Evolutionary conservation across 768 basidiomycete species (phyloP).

Genomic region (Terana coerulea): DNA sequence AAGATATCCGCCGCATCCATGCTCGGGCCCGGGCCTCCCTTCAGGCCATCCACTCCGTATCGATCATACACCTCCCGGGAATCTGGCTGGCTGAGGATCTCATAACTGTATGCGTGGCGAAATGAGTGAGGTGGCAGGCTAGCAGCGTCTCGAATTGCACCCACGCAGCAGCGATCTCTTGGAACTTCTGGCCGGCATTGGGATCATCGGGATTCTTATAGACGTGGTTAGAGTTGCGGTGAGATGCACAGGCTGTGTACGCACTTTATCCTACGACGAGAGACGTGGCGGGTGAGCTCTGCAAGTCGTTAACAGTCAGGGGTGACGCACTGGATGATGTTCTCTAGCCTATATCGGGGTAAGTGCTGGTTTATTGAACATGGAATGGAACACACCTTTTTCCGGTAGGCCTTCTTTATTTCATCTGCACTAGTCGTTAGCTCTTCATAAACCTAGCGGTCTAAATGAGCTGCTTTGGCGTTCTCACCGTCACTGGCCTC

Average conservation of each 20-base stretch:
- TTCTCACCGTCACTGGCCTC: conserved; percentile 66
- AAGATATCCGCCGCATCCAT: conserved; percentile 70
- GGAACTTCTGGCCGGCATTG: conserved; percentile 76
- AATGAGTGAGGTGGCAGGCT: conserved; percentile 1
- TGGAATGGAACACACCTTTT: conserved; percentile 56
- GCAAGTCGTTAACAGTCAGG: background rate
- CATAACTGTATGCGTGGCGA: conserved; percentile 58
- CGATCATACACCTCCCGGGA: conserved; percentile 69
- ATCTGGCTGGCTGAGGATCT: conserved; percentile 71
- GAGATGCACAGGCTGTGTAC: background rate
- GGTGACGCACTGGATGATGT: conserved; percentile 72
- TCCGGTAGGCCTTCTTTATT: conserved; percentile 92
- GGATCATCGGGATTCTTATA: conserved; percentile 85
- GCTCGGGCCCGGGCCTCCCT: conserved; percentile 39
- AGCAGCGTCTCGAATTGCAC: conserved; percentile 25
- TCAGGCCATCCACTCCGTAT: conserved; percentile 67
- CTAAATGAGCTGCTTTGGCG: background rate
- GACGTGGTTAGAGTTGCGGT: background rate
- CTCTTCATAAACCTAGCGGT: conserved; percentile 2
- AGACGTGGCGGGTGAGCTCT: background rate
- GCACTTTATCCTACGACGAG: conserved; percentile 2
- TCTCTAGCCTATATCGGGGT: conserved; percentile 63
- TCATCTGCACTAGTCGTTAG: conserved; percentile 48
- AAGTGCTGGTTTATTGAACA: conserved; percentile 16
- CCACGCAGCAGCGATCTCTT: conserved; percentile 86